Percentiles rank a stretch among this genome's conserved stretches.
These are phyloP conservation scores for Globisporangium uncinulatum DNA, from an alignment of 352 stramenopile species.

Conservation along the genomic window DNA sequence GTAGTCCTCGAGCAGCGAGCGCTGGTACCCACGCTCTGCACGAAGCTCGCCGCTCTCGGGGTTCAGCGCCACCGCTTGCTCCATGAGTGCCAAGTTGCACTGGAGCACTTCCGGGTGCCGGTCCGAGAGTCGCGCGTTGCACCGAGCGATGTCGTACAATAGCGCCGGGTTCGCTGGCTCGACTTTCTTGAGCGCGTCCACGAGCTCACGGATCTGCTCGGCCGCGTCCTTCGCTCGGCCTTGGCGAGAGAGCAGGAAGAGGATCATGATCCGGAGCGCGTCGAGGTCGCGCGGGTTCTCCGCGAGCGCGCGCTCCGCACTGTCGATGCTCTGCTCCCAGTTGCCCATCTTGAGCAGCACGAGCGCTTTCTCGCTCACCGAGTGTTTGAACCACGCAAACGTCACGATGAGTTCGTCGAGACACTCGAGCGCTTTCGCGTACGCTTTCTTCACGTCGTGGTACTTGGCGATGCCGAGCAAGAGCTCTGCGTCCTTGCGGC, in stretches of 20 bases:
- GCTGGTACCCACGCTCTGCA: slow-evolving; percentile 78
- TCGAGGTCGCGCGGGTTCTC: slow-evolving; percentile 71
- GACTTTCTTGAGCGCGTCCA: slow-evolving; percentile 60
- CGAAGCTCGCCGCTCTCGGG: slow-evolving; percentile 55
- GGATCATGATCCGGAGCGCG: slow-evolving; percentile 54
- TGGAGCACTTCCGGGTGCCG: slow-evolving; percentile 60
- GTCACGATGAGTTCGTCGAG: slow-evolving; percentile 76
- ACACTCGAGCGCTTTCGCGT: slow-evolving; percentile 51
- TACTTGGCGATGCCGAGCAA: slow-evolving; percentile 70
- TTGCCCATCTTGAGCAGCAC: slow-evolving; percentile 79
- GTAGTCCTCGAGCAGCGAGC: slow-evolving; percentile 66
- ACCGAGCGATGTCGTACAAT: slow-evolving; percentile 56
- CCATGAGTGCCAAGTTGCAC: slow-evolving; percentile 61
- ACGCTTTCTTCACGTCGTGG: slow-evolving; percentile 69
- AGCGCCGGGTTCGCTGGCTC: slow-evolving; percentile 69
- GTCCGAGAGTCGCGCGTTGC: slow-evolving; percentile 60
- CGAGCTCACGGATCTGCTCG: slow-evolving; percentile 49
- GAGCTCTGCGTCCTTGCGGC: slow-evolving; percentile 62
- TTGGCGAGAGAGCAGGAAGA: slow-evolving; percentile 65
- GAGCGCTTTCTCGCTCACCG: slow-evolving; percentile 74
- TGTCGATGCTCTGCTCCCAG: slow-evolving; percentile 84
- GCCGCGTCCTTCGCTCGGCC: slow-evolving; percentile 48
- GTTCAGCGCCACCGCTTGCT: slow-evolving; percentile 59
- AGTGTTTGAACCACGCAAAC: slow-evolving; percentile 80
- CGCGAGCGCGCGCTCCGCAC: slow-evolving; percentile 56